Conservation (phyloP, 257 asterid genomes). For the Leonotis leonurus region DNA sequence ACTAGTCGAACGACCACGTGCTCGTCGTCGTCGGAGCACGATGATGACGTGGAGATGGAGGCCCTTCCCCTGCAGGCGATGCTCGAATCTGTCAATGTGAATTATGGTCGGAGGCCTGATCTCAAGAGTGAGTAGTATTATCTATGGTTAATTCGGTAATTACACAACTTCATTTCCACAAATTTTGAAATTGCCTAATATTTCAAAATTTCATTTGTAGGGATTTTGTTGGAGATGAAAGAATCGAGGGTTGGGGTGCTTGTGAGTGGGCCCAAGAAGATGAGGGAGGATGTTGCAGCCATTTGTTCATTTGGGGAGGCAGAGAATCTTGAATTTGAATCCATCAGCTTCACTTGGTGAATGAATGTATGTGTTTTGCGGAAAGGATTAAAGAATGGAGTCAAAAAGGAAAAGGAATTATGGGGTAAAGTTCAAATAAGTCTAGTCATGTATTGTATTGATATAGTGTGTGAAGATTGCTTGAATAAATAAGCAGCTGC, state of each 20-base stretch:
- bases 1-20: slow-evolving; percentile 15
- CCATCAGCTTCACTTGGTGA: slow-evolving; percentile 96
- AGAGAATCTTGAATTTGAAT: slow-evolving; percentile 63
- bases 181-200: background rate
- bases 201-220: slow-evolving; percentile 18
- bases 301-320: slow-evolving; percentile 62
- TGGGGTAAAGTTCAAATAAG: no score
- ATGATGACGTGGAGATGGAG: slow-evolving; percentile 57
- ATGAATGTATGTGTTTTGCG: background rate
- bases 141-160: background rate
- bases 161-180: background rate
- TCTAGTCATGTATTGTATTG: no score
- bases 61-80: slow-evolving; percentile 63
- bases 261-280: slow-evolving; percentile 74
- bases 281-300: slow-evolving; percentile 82
- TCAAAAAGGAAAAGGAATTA: no score
- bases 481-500: slow-evolving; percentile 3
- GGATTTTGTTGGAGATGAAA: slow-evolving; percentile 47
- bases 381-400: no score
- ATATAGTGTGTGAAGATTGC: background rate
- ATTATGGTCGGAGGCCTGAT: slow-evolving; percentile 77
- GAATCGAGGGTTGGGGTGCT: slow-evolving; percentile 66
- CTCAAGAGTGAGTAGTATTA: slow-evolving; percentile 49
- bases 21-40: slow-evolving; percentile 19
- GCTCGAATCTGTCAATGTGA: slow-evolving; percentile 46